Evolutionary conservation across 2,329 filamentous ascomycete species (phyloP).

Genomic region (Cordyceps fumosorosea): DNA sequence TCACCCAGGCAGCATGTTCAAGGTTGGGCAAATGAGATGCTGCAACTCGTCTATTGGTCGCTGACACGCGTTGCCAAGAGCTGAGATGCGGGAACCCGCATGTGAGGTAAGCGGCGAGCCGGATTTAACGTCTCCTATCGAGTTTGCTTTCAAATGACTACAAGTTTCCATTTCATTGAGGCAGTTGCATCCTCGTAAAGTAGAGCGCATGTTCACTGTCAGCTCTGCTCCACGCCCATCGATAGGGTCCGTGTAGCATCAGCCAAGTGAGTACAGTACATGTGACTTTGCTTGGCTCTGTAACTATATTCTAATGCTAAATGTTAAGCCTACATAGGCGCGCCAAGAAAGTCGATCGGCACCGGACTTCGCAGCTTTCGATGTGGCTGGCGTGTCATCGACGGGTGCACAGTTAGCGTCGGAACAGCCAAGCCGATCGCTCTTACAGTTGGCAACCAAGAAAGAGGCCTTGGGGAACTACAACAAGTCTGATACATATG

Average conservation of each 20-base stretch:
- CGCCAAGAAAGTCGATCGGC: neutral
- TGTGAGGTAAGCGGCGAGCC: neutral
- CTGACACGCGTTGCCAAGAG: neutral
- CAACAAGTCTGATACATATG: neutral
- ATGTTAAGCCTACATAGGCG: neutral
- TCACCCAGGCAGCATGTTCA: neutral
- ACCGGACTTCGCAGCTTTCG: constrained; percentile 8
- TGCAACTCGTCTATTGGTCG: neutral
- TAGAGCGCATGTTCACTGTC: neutral
- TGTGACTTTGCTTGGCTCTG: neutral
- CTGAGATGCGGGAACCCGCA: neutral
- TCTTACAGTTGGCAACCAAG: neutral
- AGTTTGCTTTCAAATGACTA: neutral
- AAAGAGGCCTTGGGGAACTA: too few relatives aligned
- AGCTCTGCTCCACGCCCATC: neutral
- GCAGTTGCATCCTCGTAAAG: neutral
- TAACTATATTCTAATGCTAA: neutral
- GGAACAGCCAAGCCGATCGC: neutral
- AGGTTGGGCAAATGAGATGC: neutral
- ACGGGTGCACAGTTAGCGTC: neutral
- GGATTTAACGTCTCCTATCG: neutral
- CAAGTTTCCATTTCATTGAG: too few relatives aligned
- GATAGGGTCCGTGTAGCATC: neutral
- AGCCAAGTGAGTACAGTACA: neutral
- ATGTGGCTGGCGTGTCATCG: constrained; percentile 5